Base-by-base conservation (phyloP, 352 stramenopile species). In the Phytophthora pistaciae region DNA sequence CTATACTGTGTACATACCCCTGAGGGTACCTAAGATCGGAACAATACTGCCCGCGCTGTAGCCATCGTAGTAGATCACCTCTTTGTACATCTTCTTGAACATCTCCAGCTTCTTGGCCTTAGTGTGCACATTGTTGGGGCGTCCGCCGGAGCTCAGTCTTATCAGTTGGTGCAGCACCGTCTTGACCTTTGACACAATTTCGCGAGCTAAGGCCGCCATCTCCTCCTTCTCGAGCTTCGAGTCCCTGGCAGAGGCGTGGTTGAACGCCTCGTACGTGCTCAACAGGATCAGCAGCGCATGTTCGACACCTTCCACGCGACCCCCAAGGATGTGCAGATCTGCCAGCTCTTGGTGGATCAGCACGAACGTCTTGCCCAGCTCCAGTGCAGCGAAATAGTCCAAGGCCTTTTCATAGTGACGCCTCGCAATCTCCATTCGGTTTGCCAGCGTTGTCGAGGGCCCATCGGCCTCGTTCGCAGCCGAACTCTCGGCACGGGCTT, bases 61-160 rank as follows among this genome's bases (percentile, higher is more conserved):
- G 36, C 75, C 79, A 56, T 88, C 82, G 33, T 86, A 91, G 68
- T 94, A 94, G 53, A 96, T 91, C 40, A 91, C 81, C 59, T 94
- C 84, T 50, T 92, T 92, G 80, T 96, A 96, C 89, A 96, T 94
- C 29, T 79, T 74, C 77, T 96, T 96, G 70, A 92, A 96, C 62
- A 86, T 77, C 3, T 90, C 79, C 0, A 88, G 69, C 64, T 89
- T 90, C 67, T 83, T 85, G 48, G 40, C 68, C 29, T 80, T 82
- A 8, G 68, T 57, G 33, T 76, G 74, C 18, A 31, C 54, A 20
- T 65, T 73, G 31, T 60, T 82, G 27, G 18, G 21, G 13, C 42
- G 25, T 49, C 46, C 56, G 29, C 52, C 36, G 44, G 70, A 59
- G 56, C 68, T 81, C 25, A 91, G 29, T 29, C 85, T 78, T 38